Conservation (phyloP, 2,329 filamentous ascomycete species). For the Sarocladiaceae sp. region DNA sequence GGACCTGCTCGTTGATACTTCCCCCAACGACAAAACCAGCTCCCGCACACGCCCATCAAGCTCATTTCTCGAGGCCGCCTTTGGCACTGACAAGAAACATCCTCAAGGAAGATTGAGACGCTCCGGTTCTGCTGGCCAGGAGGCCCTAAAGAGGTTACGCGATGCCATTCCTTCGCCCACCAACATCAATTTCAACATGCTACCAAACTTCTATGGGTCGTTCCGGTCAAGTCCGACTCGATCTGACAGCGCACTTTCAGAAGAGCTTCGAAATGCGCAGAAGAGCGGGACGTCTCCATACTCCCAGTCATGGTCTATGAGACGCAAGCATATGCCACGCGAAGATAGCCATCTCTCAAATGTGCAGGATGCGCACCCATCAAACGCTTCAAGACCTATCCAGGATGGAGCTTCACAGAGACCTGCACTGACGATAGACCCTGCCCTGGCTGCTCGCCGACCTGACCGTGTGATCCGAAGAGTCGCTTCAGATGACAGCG, state of each 20-base stretch:
- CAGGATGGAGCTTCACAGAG: background rate
- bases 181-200: conserved; percentile 20
- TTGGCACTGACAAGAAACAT: conserved; percentile 23
- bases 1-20: conserved; percentile 15
- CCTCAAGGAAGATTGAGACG: conserved; percentile 38
- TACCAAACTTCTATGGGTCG: conserved; percentile 36
- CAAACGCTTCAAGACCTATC: background rate
- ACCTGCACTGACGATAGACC: background rate
- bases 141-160: conserved; percentile 53
- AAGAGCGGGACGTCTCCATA: background rate
- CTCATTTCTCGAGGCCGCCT: conserved; percentile 38
- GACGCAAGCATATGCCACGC: background rate
- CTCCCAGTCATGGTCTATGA: background rate
- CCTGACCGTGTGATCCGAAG: conserved; percentile 17
- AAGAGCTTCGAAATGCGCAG: background rate
- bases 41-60: conserved; percentile 19
- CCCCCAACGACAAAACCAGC: conserved; percentile 10
- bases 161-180: conserved; percentile 50
- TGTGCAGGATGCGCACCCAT: background rate
- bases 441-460: background rate
- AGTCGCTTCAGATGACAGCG: conserved; percentile 61
- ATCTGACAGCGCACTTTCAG: background rate
- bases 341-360: background rate
- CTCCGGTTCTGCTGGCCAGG: conserved; percentile 52
- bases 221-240: background rate